Percentiles rank a stretch among this genome's conserved stretches.
These are phyloP conservation scores for Fabrea salina DNA, from an alignment of 169 alveolate species.

Conservation along the genomic window DNA sequence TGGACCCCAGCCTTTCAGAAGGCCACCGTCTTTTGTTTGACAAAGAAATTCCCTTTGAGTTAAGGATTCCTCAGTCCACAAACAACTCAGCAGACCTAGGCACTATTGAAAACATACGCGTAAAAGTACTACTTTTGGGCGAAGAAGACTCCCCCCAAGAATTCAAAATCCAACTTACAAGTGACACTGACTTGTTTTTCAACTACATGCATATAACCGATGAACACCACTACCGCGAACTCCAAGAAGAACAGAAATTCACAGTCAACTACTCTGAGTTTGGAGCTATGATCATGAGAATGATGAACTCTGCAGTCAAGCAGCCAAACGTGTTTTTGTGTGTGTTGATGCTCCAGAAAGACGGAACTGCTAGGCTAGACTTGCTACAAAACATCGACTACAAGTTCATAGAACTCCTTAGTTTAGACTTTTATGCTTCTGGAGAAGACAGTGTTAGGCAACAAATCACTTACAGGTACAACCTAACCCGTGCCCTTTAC, in stretches of 20 bases:
- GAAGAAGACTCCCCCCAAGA: constrained; percentile 58
- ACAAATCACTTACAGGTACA: constrained; percentile 83
- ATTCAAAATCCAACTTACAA: constrained; percentile 82
- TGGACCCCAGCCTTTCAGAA: constrained; percentile 89
- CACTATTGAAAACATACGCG: constrained; percentile 21
- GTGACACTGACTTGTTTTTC: constrained; percentile 92
- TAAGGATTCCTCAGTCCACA: constrained; percentile 74
- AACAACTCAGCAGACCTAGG: constrained; percentile 75
- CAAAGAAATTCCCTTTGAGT: constrained; percentile 92
- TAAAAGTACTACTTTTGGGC: constrained; percentile 29
- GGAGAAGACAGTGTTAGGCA: constrained; percentile 87
- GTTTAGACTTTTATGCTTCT: constrained; percentile 84
- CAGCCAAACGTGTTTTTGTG: constrained; percentile 88
- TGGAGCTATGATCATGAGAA: constrained; percentile 81
- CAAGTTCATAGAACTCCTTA: constrained; percentile 90
- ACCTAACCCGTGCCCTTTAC: too few relatives aligned
- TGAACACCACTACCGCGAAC: constrained; percentile 69
- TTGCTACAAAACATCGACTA: constrained; percentile 90
- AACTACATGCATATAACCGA: constrained; percentile 86
- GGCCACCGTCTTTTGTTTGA: constrained; percentile 88
- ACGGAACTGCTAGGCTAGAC: constrained; percentile 83
- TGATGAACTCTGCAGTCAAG: constrained; percentile 89
- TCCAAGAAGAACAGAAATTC: constrained; percentile 89
- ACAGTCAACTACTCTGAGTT: constrained; percentile 89
- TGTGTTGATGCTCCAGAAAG: constrained; percentile 77